Conservation (phyloP, 1,284 basidiomycete genomes). For the Trametes sp. region DNA sequence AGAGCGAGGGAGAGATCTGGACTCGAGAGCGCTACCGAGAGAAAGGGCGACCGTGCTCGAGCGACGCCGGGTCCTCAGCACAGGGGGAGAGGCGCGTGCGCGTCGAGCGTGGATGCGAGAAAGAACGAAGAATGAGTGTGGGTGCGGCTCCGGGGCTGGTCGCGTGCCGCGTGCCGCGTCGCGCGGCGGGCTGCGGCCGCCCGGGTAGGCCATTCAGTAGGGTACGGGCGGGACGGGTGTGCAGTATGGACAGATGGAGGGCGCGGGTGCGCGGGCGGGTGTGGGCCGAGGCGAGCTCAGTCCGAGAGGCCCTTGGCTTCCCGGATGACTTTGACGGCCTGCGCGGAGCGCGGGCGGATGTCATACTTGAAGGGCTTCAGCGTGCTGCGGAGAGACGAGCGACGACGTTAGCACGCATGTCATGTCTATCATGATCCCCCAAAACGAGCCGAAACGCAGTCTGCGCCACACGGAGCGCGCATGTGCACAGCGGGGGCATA, state of each 20-base stretch:
- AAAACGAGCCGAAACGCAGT: neutral
- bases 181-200: neutral
- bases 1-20: neutral
- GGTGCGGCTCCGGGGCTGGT: constrained; percentile 1
- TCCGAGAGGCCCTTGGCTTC: constrained; percentile 32
- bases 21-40: neutral
- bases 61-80: too few relatives aligned
- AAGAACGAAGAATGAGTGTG: constrained; percentile 8
- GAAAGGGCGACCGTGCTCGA: too few relatives aligned
- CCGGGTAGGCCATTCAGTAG: constrained; percentile 7
- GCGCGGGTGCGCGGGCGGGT: neutral
- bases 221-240: neutral
- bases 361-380: constrained; percentile 41
- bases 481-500: neutral
- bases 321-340: constrained; percentile 37
- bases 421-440: neutral
- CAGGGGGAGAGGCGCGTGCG: too few relatives aligned
- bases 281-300: constrained; percentile 2
- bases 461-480: neutral
- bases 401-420: constrained; percentile 17
- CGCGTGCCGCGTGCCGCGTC: neutral
- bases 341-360: constrained; percentile 40
- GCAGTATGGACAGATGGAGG: neutral
- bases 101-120: neutral
- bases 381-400: constrained; percentile 32